Percentiles rank a stretch among this genome's conserved stretches.
Evolutionary conservation across 371 early-diverging fungal genomes (phyloP).

Genomic region (Funneliformis caledonium): DNA sequence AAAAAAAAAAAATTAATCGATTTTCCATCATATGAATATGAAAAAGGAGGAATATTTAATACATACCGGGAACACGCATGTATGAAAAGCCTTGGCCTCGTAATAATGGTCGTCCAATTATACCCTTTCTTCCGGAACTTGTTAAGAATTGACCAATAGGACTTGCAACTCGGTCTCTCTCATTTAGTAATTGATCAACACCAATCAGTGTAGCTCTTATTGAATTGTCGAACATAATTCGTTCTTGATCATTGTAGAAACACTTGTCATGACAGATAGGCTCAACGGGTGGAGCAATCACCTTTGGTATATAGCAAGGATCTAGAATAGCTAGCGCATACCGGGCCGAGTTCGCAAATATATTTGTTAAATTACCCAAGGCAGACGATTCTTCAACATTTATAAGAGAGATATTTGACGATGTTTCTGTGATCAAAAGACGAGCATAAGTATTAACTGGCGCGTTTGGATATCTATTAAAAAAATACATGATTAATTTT

Average conservation of each 20-base stretch:
- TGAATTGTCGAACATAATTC: constrained; percentile 56
- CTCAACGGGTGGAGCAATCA: constrained; percentile 70
- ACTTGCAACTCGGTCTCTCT: constrained; percentile 20
- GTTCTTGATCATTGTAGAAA: constrained; percentile 62
- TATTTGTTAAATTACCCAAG: constrained; percentile 16
- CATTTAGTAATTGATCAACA: constrained; percentile 46
- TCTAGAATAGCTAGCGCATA: constrained; percentile 19
- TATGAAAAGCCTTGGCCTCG: constrained; percentile 45
- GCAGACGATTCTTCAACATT: constrained; percentile 8
- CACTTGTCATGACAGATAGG: constrained; percentile 66
- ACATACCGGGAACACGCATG: constrained; percentile 51
- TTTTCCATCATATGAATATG: background rate
- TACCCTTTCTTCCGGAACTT: constrained; percentile 43
- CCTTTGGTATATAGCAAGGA: constrained; percentile 39
- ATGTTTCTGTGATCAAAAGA: constrained; percentile 52
- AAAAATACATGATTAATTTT: background rate
- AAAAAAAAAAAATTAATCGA: constrained; percentile 37
- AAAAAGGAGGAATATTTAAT: background rate
- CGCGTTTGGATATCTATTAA: constrained; percentile 43
- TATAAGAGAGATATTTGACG: background rate
- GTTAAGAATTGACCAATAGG: constrained; percentile 8
- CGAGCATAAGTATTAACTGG: constrained; percentile 54
- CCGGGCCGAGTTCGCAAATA: background rate
- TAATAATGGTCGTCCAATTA: constrained; percentile 45
- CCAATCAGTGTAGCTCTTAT: constrained; percentile 60